phyloP scores from a whole-genome alignment of 495 filamentous ascomycete species.

The Trichocladium antarcticum region DNA sequence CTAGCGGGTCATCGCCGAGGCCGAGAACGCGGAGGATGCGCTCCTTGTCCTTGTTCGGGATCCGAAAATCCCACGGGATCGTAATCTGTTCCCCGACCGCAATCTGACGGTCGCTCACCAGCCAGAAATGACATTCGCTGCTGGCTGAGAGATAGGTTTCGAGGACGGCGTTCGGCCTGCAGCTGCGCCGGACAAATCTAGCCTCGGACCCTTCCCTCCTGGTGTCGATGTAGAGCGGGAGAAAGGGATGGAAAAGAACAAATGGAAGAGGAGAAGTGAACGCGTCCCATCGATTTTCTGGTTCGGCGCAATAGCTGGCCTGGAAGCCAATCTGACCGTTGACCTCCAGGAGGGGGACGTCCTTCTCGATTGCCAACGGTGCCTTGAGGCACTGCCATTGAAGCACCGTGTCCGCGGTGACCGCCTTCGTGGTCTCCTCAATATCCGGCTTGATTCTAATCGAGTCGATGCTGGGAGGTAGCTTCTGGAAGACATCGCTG shows the following conservation, averaged over 20 bases:
- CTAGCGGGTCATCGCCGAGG: slow-evolving; percentile 36
- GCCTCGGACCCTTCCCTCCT: slow-evolving; percentile 71
- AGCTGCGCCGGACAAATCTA: slow-evolving; percentile 80
- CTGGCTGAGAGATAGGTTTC: slow-evolving; percentile 68
- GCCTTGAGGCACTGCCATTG: slow-evolving; percentile 63
- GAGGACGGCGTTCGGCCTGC: slow-evolving; percentile 69
- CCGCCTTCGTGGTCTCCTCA: slow-evolving; percentile 37
- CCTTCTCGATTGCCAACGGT: slow-evolving; percentile 45
- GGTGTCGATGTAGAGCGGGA: slow-evolving; percentile 86
- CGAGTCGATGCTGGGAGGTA: slow-evolving; percentile 30
- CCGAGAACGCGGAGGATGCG: slow-evolving; percentile 41
- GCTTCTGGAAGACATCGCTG: slow-evolving; percentile 41
- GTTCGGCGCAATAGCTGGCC: slow-evolving; percentile 61
- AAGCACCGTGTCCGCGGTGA: slow-evolving; percentile 31
- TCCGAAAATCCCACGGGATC: slow-evolving; percentile 45
- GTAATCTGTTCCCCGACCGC: slow-evolving; percentile 45
- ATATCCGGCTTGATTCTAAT: slow-evolving; percentile 26
- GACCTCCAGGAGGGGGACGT: slow-evolving; percentile 70
- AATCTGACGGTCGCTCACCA: slow-evolving; percentile 67
- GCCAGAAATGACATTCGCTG: slow-evolving; percentile 77
- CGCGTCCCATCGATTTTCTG: slow-evolving; percentile 61
- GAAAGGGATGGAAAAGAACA: slow-evolving; percentile 69
- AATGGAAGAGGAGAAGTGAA: slow-evolving; percentile 72
- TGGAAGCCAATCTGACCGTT: slow-evolving; percentile 76
- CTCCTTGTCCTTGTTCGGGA: slow-evolving; percentile 33